phyloP scores from a whole-genome alignment of 805 yeast species.

The Spathaspora boniae region DNA sequence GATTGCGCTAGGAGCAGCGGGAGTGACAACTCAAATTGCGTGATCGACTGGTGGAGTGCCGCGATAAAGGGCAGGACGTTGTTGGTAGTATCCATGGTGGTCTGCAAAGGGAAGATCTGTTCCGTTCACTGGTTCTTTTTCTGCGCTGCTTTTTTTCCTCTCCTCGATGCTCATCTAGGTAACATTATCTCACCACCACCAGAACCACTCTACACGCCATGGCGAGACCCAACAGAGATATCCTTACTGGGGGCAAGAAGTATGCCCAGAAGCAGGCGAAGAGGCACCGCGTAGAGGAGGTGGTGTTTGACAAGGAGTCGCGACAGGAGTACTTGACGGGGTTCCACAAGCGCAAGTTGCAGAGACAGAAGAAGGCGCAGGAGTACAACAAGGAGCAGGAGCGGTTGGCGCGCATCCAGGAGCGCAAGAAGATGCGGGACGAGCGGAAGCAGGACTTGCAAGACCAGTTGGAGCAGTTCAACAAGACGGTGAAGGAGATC shows the following conservation, averaged over 20 bases:
- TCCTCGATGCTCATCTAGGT: conserved; percentile 11
- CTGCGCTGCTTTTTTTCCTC: conserved; percentile 3
- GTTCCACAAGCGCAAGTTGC: conserved; percentile 88
- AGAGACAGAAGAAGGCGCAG: conserved; percentile 83
- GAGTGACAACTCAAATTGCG: conserved; percentile 31
- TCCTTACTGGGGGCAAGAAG: conserved; percentile 82
- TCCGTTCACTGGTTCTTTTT: conserved; percentile 1
- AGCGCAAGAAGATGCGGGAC: conserved; percentile 65
- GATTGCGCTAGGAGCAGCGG: conserved; percentile 34
- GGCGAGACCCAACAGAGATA: conserved; percentile 64
- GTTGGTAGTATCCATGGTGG: conserved; percentile 44
- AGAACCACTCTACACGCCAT: conserved; percentile 9
- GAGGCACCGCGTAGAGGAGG: conserved; percentile 75
- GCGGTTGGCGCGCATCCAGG: conserved; percentile 67
- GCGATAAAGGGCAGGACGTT: conserved; percentile 37
- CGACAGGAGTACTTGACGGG: conserved; percentile 87
- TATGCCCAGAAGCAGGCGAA: conserved; percentile 68
- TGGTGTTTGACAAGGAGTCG: conserved; percentile 76
- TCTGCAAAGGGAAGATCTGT: no score
- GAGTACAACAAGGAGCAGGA: conserved; percentile 75
- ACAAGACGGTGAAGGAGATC: conserved; percentile 38
- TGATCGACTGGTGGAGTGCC: conserved; percentile 35
- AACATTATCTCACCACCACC: conserved; percentile 1
- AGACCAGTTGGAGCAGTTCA: conserved; percentile 56
- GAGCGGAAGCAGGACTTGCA: conserved; percentile 67